Base-by-base conservation (phyloP, 2,329 filamentous ascomycete genomes). In the Magnaporthiopsis poae region DNA sequence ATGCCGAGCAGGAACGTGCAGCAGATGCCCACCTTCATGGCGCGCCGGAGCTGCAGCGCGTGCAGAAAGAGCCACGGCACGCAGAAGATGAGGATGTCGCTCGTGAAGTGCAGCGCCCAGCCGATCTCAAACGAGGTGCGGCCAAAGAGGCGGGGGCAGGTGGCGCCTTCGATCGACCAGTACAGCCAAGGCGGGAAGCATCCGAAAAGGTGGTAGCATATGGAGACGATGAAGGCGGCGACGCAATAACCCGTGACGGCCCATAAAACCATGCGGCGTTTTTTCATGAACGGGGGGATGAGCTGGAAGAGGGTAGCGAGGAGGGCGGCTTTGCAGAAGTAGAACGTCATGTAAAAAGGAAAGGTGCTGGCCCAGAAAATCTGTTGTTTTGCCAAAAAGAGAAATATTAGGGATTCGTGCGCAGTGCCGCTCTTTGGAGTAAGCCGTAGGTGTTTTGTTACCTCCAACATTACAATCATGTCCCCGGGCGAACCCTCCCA, bases 41-140 rank as follows among this genome's bases (percentile, higher is more conserved):
- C 63, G 27, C 27, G 25, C 46, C 56, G 31, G n/a, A 64, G 46
- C 63, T 52, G 27, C 7, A 60, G 27, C 12, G 27, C 25, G 27
- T 35, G 15, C 27, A 64, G 63, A 39, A 64, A 59, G 63, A 64
- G 39, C 13, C 52, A 60, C 18, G 63, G 63, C 39, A 64, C 12
- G 12, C 39, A 25, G 46, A 60, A 60, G 27, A 64, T 62, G 31
- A 62, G 2, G 29, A 36, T 1, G 9, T 36, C 31, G 61, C 61
- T 31, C 31, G 31, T 12, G 21, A 62, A 36, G 31, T 62, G 31
- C 13, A 62, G 29, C 29, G 61, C 29, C 31, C 18, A 62, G 61
- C 35, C 35, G 29, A 62, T 35, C 9, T 62, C 21, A 4, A 62
- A 62, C 29, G 61, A 33, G 29, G 9, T 61, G 29, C 61, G 61